These are phyloP conservation scores for Quercus engelmannii DNA, from an alignment of 306 rosid genomes.

Conservation along the genomic window DNA sequence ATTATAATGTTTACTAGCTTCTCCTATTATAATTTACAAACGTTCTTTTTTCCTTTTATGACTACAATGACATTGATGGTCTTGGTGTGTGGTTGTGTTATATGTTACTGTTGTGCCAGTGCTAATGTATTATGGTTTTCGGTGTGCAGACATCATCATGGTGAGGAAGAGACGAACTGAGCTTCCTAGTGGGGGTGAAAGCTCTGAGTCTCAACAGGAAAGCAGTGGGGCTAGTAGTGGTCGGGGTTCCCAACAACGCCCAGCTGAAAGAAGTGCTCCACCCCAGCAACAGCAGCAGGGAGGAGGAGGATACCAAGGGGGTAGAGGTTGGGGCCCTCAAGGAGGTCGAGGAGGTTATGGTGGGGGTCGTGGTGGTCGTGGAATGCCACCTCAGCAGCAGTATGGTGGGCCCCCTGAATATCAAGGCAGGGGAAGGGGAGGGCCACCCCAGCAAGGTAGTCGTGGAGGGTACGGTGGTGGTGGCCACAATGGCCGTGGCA, in stretches of 20 bases:
- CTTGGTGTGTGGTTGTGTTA: not conserved
- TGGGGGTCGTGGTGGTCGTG: slow-evolving; percentile 54
- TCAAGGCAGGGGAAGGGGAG: slow-evolving; percentile 90
- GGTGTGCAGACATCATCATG: slow-evolving; percentile 47
- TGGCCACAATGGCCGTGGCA: slow-evolving; percentile 47
- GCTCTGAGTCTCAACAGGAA: slow-evolving; percentile 51
- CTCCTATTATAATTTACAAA: not conserved
- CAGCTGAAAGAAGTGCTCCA: slow-evolving; percentile 50
- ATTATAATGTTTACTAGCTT: not conserved
- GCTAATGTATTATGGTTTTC: not conserved
- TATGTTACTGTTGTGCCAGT: not conserved
- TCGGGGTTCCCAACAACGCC: slow-evolving; percentile 51
- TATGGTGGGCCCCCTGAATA: slow-evolving; percentile 57
- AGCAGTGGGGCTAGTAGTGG: slow-evolving; percentile 30
- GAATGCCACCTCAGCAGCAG: slow-evolving; percentile 62
- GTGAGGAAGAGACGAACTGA: slow-evolving; percentile 78
- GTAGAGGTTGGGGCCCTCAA: slow-evolving; percentile 61
- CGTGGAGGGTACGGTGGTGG: slow-evolving; percentile 61
- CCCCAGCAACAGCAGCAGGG: slow-evolving; percentile 44
- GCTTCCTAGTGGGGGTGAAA: slow-evolving; percentile 51
- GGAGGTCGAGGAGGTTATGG: slow-evolving; percentile 54
- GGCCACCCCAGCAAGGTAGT: slow-evolving; percentile 70
- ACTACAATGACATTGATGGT: not conserved
- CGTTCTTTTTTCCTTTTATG: not conserved
- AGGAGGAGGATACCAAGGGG: slow-evolving; percentile 62